phyloP scores from a whole-genome alignment of 495 filamentous ascomycete genomes.

The Penicillium simplicissimum region DNA sequence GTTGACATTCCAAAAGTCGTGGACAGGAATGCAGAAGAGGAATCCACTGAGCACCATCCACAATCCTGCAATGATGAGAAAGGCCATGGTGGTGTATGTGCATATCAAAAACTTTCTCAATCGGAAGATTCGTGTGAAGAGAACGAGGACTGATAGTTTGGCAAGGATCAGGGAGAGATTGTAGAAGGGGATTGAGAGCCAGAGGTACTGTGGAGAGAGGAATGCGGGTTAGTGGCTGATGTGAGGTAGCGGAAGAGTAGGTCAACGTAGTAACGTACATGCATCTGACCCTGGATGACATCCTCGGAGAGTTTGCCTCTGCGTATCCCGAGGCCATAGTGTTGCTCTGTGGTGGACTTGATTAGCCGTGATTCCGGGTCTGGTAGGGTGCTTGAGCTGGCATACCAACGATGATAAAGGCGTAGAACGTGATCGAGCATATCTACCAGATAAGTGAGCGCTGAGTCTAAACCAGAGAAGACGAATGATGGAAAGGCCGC shows the following conservation, averaged over 20 bases:
- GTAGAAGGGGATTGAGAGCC: constrained; percentile 43
- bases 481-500: neutral
- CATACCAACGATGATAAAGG: constrained; percentile 33
- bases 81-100: constrained; percentile 31
- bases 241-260: neutral
- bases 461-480: neutral
- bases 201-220: constrained; percentile 30
- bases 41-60: constrained; percentile 43
- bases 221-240: neutral
- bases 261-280: constrained; percentile 19
- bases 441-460: constrained; percentile 20
- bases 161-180: constrained; percentile 45
- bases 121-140: constrained; percentile 45
- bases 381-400: neutral
- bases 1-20: constrained; percentile 28
- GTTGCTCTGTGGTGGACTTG: constrained; percentile 11
- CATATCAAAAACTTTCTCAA: constrained; percentile 28
- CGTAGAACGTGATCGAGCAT: constrained; percentile 25
- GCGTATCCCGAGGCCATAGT: constrained; percentile 20
- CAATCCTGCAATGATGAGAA: constrained; percentile 35
- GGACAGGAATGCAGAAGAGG: constrained; percentile 41
- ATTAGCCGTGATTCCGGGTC: constrained; percentile 10
- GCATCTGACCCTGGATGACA: constrained; percentile 9
- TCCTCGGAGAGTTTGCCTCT: neutral
- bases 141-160: constrained; percentile 45